Conservation (phyloP, 2,329 filamentous ascomycete species). For the Cladosporium sp. region DNA sequence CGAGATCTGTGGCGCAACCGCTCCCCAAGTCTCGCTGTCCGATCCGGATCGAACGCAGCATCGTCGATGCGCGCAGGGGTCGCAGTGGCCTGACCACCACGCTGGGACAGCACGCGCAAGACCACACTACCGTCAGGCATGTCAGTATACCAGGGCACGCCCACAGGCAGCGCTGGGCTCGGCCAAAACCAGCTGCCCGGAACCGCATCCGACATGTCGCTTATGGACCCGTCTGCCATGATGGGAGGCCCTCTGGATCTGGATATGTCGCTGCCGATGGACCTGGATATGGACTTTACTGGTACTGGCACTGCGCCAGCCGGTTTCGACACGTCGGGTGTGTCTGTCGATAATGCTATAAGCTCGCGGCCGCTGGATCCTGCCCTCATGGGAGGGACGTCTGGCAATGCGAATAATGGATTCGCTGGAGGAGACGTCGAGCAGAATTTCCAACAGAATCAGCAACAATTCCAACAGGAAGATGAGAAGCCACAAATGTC, state of each 20-base stretch:
- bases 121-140: neutral
- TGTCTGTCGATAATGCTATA: constrained; percentile 2
- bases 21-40: neutral
- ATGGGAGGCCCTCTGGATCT: constrained; percentile 45
- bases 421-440: constrained; percentile 30
- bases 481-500: constrained; percentile 35
- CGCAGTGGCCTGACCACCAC: constrained; percentile 13
- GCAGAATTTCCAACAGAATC: constrained; percentile 29
- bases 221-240: constrained; percentile 58
- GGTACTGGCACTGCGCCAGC: constrained; percentile 35
- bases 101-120: constrained; percentile 15
- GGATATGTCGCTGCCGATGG: constrained; percentile 50
- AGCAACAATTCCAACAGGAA: constrained; percentile 32
- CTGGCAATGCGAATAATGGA: constrained; percentile 21
- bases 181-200: constrained; percentile 32
- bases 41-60: constrained; percentile 13
- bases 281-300: constrained; percentile 46
- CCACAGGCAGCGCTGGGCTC: constrained; percentile 7
- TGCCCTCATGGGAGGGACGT: constrained; percentile 14
- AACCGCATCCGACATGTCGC: constrained; percentile 60
- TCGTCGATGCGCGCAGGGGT: constrained; percentile 19
- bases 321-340: constrained; percentile 19
- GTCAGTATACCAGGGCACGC: constrained; percentile 19
- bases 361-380: constrained; percentile 22
- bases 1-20: constrained; percentile 2